Conservation (phyloP, 2,329 filamentous ascomycete genomes). For the Fusarium sp. region DNA sequence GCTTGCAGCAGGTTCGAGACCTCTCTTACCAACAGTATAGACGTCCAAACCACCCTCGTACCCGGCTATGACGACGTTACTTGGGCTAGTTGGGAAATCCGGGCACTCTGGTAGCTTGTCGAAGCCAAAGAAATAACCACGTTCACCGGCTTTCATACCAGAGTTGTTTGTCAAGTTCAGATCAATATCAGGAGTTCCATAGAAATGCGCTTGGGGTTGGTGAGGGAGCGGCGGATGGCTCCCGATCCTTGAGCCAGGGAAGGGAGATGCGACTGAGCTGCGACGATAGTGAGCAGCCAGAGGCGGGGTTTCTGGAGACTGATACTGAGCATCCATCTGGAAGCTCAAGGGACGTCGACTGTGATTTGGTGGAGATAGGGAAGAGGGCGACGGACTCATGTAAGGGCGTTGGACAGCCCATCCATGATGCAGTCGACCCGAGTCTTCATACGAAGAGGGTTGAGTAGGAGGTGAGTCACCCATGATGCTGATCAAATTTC, state of each 20-base stretch:
- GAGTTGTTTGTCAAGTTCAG: conserved; percentile 70
- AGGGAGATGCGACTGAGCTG: conserved; percentile 65
- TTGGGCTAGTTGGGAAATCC: conserved; percentile 56
- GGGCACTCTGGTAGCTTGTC: conserved; percentile 72
- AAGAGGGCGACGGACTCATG: conserved; percentile 59
- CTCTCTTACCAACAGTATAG: conserved; percentile 77
- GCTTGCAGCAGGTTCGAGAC: conserved; percentile 75
- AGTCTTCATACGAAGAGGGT: conserved; percentile 65
- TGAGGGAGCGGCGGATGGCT: conserved; percentile 77
- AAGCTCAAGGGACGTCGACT: conserved; percentile 65
- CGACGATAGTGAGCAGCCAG: conserved; percentile 55
- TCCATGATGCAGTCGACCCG: conserved; percentile 57
- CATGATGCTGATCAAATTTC: conserved; percentile 64
- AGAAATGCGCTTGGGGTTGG: conserved; percentile 81
- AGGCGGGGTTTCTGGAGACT: conserved; percentile 56
- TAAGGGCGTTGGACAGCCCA: conserved; percentile 61
- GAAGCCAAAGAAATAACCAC: conserved; percentile 84
- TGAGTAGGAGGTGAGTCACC: conserved; percentile 66
- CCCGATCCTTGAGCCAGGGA: conserved; percentile 58
- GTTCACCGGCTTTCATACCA: conserved; percentile 72
- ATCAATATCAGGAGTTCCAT: conserved; percentile 79
- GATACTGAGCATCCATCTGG: conserved; percentile 63
- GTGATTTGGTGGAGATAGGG: conserved; percentile 54
- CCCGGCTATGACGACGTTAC: conserved; percentile 80
- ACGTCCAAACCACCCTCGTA: conserved; percentile 85